phyloP scores from a whole-genome alignment of 2,329 filamentous ascomycete genomes.

The Pestalotiopsis sp. region DNA sequence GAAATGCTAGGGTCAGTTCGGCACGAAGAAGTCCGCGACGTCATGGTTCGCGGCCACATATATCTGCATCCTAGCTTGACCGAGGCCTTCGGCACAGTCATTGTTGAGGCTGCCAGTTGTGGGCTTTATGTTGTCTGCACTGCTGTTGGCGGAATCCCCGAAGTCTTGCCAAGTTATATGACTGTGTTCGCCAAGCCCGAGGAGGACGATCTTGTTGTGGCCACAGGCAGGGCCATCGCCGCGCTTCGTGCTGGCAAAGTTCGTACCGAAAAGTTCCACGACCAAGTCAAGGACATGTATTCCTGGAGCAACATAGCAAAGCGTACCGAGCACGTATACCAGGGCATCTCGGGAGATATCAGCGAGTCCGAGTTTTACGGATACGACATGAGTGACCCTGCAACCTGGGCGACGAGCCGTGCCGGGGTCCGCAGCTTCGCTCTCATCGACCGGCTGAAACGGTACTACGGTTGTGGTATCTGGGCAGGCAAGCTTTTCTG shows the following conservation, averaged over 20 bases:
- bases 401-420: slow-evolving; percentile 68
- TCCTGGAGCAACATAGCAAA: slow-evolving; percentile 96
- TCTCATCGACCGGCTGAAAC: slow-evolving; percentile 90
- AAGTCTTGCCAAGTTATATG: slow-evolving; percentile 95
- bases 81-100: slow-evolving; percentile 96
- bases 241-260: slow-evolving; percentile 85
- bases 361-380: slow-evolving; percentile 88
- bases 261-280: slow-evolving; percentile 91
- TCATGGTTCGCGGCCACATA: slow-evolving; percentile 96
- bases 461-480: slow-evolving; percentile 97
- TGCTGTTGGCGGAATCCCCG: slow-evolving; percentile 93
- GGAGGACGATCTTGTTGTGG: slow-evolving; percentile 89
- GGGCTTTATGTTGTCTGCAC: slow-evolving; percentile 97
- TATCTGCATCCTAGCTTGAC: slow-evolving; percentile 95
- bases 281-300: slow-evolving; percentile 98
- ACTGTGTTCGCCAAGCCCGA: slow-evolving; percentile 96
- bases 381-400: slow-evolving; percentile 66
- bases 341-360: slow-evolving; percentile 87
- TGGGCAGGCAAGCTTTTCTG: slow-evolving; percentile 99
- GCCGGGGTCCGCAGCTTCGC: slow-evolving; percentile 82
- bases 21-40: slow-evolving; percentile 94
- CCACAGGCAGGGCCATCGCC: slow-evolving; percentile 87
- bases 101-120: slow-evolving; percentile 95
- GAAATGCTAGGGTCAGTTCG: slow-evolving; percentile 90
- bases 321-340: slow-evolving; percentile 92